Base-by-base conservation (phyloP, 1,139 yeast species). In the Taphrina betulina region DNA sequence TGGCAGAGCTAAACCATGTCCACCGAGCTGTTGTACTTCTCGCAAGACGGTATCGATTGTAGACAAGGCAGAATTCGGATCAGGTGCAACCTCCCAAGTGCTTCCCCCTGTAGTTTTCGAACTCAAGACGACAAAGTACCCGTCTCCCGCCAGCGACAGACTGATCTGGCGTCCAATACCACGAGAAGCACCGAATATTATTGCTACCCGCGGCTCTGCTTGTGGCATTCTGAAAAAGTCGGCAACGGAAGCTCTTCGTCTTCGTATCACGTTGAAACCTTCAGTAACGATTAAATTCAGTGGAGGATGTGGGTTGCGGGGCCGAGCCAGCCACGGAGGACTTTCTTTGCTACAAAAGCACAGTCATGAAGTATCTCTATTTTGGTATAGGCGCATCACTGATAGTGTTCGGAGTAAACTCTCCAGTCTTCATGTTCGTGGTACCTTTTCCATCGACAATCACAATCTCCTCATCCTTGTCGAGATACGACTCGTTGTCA, bases 361-460 rank as follows among this genome's bases (percentile, higher is more conserved):
- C n/a, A n/a, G n/a, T n/a, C n/a, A n/a, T n/a, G n/a, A n/a, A n/a
- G n/a, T n/a, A n/a, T n/a, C n/a, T n/a, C n/a, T 26, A 26, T 5
- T 19, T 31, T 2, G 48, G 48, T 14, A 43, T 10, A 3, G 48
- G 48, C 8, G 36, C 12, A 19, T 43, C 48, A 10, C 31, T 43
- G 3, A 43, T 43, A 7, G 48, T 43, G 38, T 43, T n/a, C 5
- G 38, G 36, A 7, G 48, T 43, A 17, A 43, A 43, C 14, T 43
- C 48, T 5, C 48, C 48, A 8, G 48, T 43, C n/a, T 43, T 43
- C 48, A 43, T 29, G 28, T 43, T 43, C 2, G 48, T 43, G 14
- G 48, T 31, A 7, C 48, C 48, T 33, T 43, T 43, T 8, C 48
- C 48, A 16, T 43, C 48, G 23, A 43, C 48, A 43, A 43, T 43